Conservation (phyloP, 208 protist genomes). For the Trypanosoma mega region DNA sequence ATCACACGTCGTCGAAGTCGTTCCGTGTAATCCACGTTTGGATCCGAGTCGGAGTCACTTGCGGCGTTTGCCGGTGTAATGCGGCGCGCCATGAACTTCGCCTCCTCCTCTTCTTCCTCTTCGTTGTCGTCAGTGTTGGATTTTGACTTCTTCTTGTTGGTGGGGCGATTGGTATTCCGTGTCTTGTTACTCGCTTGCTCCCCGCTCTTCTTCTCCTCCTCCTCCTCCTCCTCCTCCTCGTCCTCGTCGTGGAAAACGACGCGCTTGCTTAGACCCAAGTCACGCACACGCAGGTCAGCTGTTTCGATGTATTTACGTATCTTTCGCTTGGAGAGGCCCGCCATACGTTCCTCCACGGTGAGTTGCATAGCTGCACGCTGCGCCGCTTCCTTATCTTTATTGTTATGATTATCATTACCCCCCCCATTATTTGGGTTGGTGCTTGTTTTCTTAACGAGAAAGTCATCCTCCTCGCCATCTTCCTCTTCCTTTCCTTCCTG, state of each 20-base stretch:
- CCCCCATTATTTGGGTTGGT: too few species aligned
- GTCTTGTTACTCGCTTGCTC: not conserved
- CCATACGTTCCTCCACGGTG: conserved; percentile 76
- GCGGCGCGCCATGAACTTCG: not conserved
- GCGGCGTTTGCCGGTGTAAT: not conserved
- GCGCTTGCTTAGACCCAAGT: conserved; percentile 70
- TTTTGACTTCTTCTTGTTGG: too few species aligned
- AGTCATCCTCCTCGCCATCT: conserved; percentile 17
- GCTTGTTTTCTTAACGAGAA: conserved; percentile 14
- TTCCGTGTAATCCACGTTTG: conserved; percentile 34
- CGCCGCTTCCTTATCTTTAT: not conserved
- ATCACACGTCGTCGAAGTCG: conserved; percentile 57
- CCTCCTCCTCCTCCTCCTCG: conserved; percentile 49
- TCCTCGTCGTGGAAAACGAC: conserved; percentile 65
- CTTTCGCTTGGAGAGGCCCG: conserved; percentile 87
- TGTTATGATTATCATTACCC: too few species aligned
- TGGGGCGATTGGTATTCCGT: too few species aligned
- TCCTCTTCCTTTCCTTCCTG: not conserved
- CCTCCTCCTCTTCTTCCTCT: not conserved
- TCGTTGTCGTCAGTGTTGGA: too few species aligned
- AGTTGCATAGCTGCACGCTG: conserved; percentile 32
- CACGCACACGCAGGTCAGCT: conserved; percentile 75
- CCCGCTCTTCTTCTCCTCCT: not conserved
- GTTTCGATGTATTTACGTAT: conserved; percentile 74
- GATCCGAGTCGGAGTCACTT: not conserved